Base-by-base conservation (phyloP, 208 protist species). In the Blechomonas ayalai region DNA sequence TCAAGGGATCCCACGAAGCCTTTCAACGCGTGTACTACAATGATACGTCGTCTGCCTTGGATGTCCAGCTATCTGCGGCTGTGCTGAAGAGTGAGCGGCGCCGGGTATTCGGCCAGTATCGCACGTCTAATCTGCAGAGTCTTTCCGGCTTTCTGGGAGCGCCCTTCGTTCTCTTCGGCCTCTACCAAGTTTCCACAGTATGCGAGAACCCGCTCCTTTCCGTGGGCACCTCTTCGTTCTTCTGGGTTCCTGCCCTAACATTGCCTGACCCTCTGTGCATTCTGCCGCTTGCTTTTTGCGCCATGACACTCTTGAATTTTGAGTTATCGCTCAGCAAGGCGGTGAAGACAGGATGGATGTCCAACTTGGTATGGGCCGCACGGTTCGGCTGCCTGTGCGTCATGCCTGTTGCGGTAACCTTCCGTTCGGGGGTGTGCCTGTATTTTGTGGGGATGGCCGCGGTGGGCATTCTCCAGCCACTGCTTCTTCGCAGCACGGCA, bases 361-460 rank as follows among this genome's bases (percentile, higher is more conserved):
- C 40, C 18, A 88, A 83, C 57, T 32, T 90, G 16, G 61, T 90
- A 20, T 94, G 85, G 82, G 75, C 67, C n/a, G 85, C 73, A 7
- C 77, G 85, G 13, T 38, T 86, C 7, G 74, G 69, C 7, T 87
- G 75, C 49, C 52, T 89, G 22, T 87, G 73, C 59, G 54, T 77
- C 29, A 38, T 85, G 10, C 78, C 79, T 1, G 76, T 80, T 7
- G 52, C 65, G 18, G 34, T 65, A 27, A 66, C 59, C 8, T 79
- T 94, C 39, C 76, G 73, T 35, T 39, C 76, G 12, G 85, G 85
- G 1, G 85, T 94, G 22, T 82, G 73, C 24, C 74, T 95, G n/a
- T 95, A 87, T 60, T 83, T 84, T 41, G 28, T 95, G 10, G 83
- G 87, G 32, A 88, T 95, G 78, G 88, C 70, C 45, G 36, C 80